Evolutionary conservation across 129 eudicot species (phyloP).

Genomic region (Artemisia tridentata): DNA sequence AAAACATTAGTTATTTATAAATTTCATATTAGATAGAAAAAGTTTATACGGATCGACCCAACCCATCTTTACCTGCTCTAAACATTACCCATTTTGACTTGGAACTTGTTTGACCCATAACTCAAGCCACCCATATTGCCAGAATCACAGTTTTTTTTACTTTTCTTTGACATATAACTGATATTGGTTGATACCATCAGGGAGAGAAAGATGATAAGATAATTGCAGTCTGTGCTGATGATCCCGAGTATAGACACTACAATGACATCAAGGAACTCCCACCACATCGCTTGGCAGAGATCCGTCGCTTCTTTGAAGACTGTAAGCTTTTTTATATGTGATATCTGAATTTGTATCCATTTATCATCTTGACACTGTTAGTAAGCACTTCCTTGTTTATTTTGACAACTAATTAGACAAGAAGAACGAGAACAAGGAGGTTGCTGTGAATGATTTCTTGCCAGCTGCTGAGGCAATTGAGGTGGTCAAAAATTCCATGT

Average conservation of each 20-base stretch:
- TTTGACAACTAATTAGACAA: conserved; percentile 59
- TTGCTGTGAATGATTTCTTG: conserved; percentile 86
- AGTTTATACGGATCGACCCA: too few species aligned
- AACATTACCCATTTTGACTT: neutral
- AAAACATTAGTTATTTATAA: neutral
- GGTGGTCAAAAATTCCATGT: conserved; percentile 87
- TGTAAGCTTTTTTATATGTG: conserved; percentile 55
- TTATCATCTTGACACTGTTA: neutral
- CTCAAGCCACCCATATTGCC: neutral
- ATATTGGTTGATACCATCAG: conserved; percentile 32
- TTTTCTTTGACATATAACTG: neutral
- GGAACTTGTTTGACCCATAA: neutral
- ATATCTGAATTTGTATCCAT: neutral
- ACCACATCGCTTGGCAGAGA: conserved; percentile 96
- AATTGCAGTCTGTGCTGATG: conserved; percentile 99
- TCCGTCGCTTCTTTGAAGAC: conserved; percentile 99
- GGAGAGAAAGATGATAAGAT: conserved; percentile 99
- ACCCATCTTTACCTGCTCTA: neutral
- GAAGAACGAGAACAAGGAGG: conserved; percentile 98
- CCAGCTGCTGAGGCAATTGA: conserved; percentile 72
- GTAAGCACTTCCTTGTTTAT: conserved; percentile 5
- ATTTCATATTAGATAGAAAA: neutral
- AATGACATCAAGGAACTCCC: conserved; percentile 87
- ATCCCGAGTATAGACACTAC: conserved; percentile 85
- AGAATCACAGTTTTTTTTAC: neutral